Percentiles rank a stretch among this genome's conserved stretches.
These are phyloP conservation scores for Xylaria sp. DNA, from an alignment of 2,329 filamentous ascomycete genomes.

Conservation along the genomic window DNA sequence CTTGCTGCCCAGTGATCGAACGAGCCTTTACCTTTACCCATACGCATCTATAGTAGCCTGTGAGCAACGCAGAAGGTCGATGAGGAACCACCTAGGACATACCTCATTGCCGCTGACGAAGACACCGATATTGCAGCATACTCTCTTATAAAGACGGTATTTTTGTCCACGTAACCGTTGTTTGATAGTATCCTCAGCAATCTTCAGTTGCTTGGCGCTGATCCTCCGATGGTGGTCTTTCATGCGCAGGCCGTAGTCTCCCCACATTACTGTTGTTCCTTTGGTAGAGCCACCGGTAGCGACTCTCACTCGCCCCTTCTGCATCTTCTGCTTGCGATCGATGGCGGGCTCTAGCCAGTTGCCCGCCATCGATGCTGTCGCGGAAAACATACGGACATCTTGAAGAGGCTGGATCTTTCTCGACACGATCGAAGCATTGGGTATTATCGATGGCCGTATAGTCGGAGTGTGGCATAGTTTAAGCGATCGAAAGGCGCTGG, in stretches of 20 bases:
- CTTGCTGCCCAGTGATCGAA: constrained; percentile 96
- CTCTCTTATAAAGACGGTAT: constrained; percentile 88
- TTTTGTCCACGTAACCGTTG: constrained; percentile 85
- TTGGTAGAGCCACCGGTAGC: constrained; percentile 88
- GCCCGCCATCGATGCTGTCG: constrained; percentile 59
- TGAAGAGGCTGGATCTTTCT: constrained; percentile 41
- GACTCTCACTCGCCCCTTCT: constrained; percentile 86
- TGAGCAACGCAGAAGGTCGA: constrained; percentile 15
- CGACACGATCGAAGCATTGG: constrained; percentile 35
- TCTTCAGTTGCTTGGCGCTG: constrained; percentile 81
- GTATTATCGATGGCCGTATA: constrained; percentile 41
- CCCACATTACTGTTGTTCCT: constrained; percentile 95
- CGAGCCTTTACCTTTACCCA: constrained; percentile 98
- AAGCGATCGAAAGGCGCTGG: constrained; percentile 55
- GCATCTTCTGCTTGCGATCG: constrained; percentile 81
- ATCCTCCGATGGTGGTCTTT: constrained; percentile 90
- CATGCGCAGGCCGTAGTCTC: constrained; percentile 93
- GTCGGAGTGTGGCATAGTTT: constrained; percentile 47
- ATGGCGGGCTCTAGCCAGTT: constrained; percentile 83
- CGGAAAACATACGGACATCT: constrained; percentile 71
- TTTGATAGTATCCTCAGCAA: constrained; percentile 93
- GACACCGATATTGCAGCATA: constrained; percentile 91
- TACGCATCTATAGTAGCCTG: constrained; percentile 66
- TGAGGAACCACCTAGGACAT: constrained; percentile 29
- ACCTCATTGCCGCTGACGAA: constrained; percentile 94